Percentiles rank a stretch among this genome's conserved stretches.
Conservation (phyloP, 345 rosid species). For the Melaleuca quinquenervia region DNA sequence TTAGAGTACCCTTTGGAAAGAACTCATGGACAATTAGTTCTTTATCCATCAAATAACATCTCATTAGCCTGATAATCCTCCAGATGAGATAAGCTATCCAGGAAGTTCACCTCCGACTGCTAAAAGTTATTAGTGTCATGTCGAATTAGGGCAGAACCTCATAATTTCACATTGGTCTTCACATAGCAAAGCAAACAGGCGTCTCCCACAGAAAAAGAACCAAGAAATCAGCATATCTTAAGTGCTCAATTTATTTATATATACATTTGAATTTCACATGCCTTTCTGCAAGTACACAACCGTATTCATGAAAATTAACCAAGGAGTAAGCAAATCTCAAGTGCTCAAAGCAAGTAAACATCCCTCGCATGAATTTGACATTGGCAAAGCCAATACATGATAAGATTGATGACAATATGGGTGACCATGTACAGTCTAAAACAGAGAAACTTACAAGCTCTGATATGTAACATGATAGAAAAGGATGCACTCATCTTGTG, state of each 20-base stretch:
- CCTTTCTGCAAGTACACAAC: too few species aligned
- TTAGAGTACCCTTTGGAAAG: slow-evolving; percentile 9
- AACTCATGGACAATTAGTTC: slow-evolving; percentile 8
- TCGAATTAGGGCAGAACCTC: background rate
- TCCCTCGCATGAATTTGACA: too few species aligned
- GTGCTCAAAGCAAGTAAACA: too few species aligned
- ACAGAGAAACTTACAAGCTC: background rate
- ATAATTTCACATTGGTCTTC: background rate
- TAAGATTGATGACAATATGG: background rate
- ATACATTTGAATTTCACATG: background rate
- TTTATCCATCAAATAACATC: slow-evolving; percentile 6
- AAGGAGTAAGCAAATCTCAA: too few species aligned
- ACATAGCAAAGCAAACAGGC: background rate
- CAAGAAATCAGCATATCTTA: background rate
- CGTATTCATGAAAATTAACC: too few species aligned
- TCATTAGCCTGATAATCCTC: slow-evolving; percentile 5
- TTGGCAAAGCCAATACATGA: background rate
- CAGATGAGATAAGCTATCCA: slow-evolving; percentile 3
- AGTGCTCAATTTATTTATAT: too few species aligned
- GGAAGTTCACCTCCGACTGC: slow-evolving; percentile 4
- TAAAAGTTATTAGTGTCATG: background rate
- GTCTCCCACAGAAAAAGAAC: background rate
- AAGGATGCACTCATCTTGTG: background rate
- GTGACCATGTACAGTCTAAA: background rate
- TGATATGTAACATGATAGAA: background rate